phyloP scores from a whole-genome alignment of 768 basidiomycete species.

The Tylopilus sp. region DNA sequence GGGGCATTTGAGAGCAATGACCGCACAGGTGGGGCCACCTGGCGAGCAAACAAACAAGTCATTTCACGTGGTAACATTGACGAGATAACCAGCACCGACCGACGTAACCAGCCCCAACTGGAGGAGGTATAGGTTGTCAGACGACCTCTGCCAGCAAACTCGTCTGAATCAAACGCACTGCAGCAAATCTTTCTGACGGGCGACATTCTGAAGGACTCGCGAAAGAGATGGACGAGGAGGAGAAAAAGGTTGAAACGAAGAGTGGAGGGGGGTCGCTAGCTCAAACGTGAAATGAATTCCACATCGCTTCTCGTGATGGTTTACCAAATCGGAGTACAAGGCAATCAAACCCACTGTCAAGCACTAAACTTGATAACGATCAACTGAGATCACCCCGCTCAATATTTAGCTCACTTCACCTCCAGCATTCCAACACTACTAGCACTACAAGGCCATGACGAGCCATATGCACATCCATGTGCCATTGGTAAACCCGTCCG shows the following conservation, averaged over 20 bases:
- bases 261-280: neutral
- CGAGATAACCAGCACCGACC: conserved; percentile 46
- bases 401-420: too few relatives aligned
- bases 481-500: too few relatives aligned
- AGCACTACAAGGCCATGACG: too few relatives aligned
- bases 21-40: conserved; percentile 96
- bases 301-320: too few relatives aligned
- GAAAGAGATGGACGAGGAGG: neutral
- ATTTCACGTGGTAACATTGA: conserved; percentile 4
- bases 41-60: conserved; percentile 14
- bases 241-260: neutral
- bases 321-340: too few relatives aligned
- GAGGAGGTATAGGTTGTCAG: conserved; percentile 5
- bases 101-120: conserved; percentile 91
- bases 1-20: conserved; percentile 91
- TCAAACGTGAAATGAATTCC: neutral
- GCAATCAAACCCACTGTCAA: too few relatives aligned
- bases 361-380: too few relatives aligned
- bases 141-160: neutral
- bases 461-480: too few relatives aligned
- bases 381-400: too few relatives aligned
- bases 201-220: conserved; percentile 27
- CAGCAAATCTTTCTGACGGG: conserved; percentile 83
- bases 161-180: conserved; percentile 51
- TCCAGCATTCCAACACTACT: too few relatives aligned